phyloP scores from a whole-genome alignment of 768 basidiomycete species.

The Leucocoprinus sp. region DNA sequence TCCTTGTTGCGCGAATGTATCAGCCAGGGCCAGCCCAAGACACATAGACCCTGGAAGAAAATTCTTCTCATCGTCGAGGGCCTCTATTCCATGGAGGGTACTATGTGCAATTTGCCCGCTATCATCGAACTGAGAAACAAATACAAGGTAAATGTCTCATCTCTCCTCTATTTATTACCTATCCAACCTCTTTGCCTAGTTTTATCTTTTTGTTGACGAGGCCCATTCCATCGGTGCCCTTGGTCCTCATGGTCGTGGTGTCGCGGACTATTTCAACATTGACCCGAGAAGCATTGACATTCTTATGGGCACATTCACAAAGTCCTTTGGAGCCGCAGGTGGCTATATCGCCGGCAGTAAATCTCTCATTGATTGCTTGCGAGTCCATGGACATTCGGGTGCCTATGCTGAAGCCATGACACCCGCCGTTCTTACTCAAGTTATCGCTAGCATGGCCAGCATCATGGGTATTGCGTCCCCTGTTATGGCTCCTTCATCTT shows the following conservation, averaged over 20 bases:
- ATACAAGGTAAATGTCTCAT: slow-evolving; percentile 74
- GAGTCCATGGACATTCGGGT: slow-evolving; percentile 73
- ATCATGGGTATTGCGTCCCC: slow-evolving; percentile 79
- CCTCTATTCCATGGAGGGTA: slow-evolving; percentile 98
- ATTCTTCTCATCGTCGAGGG: slow-evolving; percentile 94
- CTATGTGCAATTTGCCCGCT: slow-evolving; percentile 73
- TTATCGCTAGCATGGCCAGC: slow-evolving; percentile 87
- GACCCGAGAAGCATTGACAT: slow-evolving; percentile 79
- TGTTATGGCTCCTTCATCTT: slow-evolving; percentile 23
- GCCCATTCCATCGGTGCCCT: slow-evolving; percentile 97
- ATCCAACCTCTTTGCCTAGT: slow-evolving; percentile 41
- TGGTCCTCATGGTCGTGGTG: slow-evolving; percentile 90
- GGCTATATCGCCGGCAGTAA: slow-evolving; percentile 91
- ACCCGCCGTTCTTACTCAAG: slow-evolving; percentile 85
- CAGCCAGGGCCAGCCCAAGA: slow-evolving; percentile 95
- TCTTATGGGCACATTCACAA: slow-evolving; percentile 98
- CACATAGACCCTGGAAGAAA: slow-evolving; percentile 99
- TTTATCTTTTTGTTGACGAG: slow-evolving; percentile 93
- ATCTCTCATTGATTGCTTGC: slow-evolving; percentile 70
- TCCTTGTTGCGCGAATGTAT: slow-evolving; percentile 79
- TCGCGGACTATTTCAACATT: slow-evolving; percentile 89
- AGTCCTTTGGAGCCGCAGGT: slow-evolving; percentile 88
- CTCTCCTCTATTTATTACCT: not conserved
- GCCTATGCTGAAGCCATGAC: slow-evolving; percentile 87
- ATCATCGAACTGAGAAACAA: slow-evolving; percentile 83